phyloP scores from a whole-genome alignment of 23 red algal genomes.

The Gracilaria gracilis region DNA sequence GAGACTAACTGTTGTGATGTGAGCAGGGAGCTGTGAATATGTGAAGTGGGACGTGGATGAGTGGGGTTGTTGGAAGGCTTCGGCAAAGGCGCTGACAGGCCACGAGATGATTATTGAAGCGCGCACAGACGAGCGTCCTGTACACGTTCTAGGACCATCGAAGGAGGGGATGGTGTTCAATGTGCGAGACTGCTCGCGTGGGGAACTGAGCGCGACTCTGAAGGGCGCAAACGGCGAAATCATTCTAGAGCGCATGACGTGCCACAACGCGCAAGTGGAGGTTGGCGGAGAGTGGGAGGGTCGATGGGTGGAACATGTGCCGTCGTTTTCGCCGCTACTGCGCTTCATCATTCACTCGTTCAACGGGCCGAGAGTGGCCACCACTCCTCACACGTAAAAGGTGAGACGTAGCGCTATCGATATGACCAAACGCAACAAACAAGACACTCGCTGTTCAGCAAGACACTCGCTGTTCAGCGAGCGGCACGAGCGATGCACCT shows the following conservation, averaged over 20 bases:
- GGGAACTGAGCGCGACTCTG: constrained; percentile 23
- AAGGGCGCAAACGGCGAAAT: background rate
- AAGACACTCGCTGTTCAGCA: background rate
- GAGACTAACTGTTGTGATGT: background rate
- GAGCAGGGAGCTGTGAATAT: background rate
- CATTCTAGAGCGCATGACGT: constrained; percentile 28
- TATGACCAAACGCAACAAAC: too few relatives aligned
- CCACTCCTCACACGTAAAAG: background rate
- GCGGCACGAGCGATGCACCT: background rate
- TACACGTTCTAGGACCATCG: constrained; percentile 52
- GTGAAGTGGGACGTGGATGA: constrained; percentile 56
- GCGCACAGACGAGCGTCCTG: constrained; percentile 23
- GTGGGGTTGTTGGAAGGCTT: constrained; percentile 66
- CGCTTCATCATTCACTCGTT: constrained; percentile 38
- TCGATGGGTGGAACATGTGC: constrained; percentile 37
- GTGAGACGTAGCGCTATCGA: background rate
- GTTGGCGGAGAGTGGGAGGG: constrained; percentile 64
- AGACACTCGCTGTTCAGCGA: constrained; percentile 17
- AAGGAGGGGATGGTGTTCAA: constrained; percentile 60
- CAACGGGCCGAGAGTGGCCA: constrained; percentile 37
- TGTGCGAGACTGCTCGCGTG: constrained; percentile 46
- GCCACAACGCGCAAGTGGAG: constrained; percentile 61
- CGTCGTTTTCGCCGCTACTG: constrained; percentile 1
- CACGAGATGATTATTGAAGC: constrained; percentile 39
- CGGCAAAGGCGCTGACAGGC: constrained; percentile 22